Conservation (phyloP, 163 green algal species). For the Chloromonas sp. region DNA sequence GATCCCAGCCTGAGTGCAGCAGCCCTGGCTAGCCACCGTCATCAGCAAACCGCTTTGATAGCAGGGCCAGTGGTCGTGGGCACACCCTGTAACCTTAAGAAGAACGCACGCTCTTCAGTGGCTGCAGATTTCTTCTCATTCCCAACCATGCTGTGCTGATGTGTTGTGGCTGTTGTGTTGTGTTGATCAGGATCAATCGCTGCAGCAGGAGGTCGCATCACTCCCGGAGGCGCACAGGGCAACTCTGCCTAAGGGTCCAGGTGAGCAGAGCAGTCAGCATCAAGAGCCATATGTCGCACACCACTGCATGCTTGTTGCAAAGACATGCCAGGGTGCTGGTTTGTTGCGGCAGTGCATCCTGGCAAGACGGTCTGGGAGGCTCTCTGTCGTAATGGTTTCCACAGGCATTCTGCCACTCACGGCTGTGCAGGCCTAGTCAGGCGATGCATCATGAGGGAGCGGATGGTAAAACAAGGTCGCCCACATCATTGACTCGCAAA, state of each 20-base stretch:
- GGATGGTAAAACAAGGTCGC: background rate
- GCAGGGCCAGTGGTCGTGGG: background rate
- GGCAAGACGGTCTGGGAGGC: no score
- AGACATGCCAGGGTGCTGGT: background rate
- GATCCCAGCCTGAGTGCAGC: background rate
- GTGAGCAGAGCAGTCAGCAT: slow-evolving; percentile 5
- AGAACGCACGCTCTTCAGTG: no score
- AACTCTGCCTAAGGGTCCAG: slow-evolving; percentile 37
- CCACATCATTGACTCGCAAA: background rate
- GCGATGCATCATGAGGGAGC: background rate
- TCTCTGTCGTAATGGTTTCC: no score
- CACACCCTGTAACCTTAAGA: background rate
- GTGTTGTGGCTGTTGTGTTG: background rate
- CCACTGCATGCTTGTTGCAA: no score
- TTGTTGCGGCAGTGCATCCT: background rate
- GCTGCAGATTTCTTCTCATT: no score
- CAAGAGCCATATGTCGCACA: background rate
- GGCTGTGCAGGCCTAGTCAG: background rate
- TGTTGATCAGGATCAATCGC: slow-evolving; percentile 13
- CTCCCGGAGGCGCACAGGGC: slow-evolving; percentile 15
- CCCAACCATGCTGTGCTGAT: background rate
- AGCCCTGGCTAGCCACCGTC: background rate
- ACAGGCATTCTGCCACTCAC: background rate
- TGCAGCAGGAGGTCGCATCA: slow-evolving; percentile 14
- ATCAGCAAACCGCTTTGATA: background rate